Evolutionary conservation across 371 early-diverging fungal species (phyloP), one percentile per base, ranked within the genome.

Genomic region (Rhizomucor pusillus): DNA sequence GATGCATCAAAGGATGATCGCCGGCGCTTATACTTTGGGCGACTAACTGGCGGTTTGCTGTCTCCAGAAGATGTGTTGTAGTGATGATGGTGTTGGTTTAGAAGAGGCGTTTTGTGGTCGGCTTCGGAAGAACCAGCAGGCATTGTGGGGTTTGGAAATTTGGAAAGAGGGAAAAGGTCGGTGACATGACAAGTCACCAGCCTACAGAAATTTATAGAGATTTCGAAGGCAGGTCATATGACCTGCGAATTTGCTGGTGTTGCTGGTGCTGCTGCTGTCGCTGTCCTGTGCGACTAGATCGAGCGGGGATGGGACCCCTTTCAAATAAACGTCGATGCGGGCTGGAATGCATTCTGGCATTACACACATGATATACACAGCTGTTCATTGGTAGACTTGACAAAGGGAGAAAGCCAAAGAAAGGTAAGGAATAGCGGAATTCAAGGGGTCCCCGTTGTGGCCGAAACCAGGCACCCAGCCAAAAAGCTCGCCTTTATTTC

Each of bases 1-100:
- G 76, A 64, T 12, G 76, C 66, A 57, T 75, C 76, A 65, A 75
- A 75, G 4, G 73, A 72, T 22, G 76, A 75, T 23, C 76, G 50
- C 46, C 76, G 65, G 41, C 76, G 53, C 51, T 62, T 65, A 12
- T 60, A 50, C 36, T 70, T 67, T 4, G 73, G 73, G 20, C 76
- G 63, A 34, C 66, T 63, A 5, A 72, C 58, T 39, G 70, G 67
- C 14, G 76, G 73, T 47, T 25, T 44, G 24, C 24, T 20, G 37
- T 37, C 37, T 9, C 14, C 14, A 9, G 37, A 9, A 37, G 37
- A 11, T 9, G 11, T 37, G 37, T 14, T 37, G 14, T 37, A 37
- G 14, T 37, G 37, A 14, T 14, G 9, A 37, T 37, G 37, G 37
- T 37, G 37, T 9, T 14, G 11, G 14, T 14, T 37, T 37, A 37